Evolutionary conservation across 352 stramenopile genomes (phyloP).

Genomic region (Blastocystis sp.): DNA sequence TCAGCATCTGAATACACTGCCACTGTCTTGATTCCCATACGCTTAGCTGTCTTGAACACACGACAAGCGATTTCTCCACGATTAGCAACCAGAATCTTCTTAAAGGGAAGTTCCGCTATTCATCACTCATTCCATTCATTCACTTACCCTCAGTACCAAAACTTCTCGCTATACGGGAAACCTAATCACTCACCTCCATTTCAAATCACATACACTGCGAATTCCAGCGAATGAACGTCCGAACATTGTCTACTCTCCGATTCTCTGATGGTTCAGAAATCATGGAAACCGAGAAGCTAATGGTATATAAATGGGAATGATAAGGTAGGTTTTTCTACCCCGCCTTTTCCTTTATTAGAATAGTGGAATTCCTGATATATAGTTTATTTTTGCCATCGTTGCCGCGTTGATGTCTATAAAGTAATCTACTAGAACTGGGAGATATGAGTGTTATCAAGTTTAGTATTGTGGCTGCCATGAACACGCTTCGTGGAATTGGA

Average conservation of each 20-base stretch:
- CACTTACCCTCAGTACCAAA: background rate
- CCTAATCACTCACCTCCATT: background rate
- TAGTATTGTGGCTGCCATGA: constrained; percentile 78
- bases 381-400: background rate
- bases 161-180: background rate
- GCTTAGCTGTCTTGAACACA: constrained; percentile 79
- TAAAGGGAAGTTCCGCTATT: constrained; percentile 66
- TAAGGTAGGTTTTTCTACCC: background rate
- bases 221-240: constrained; percentile 40
- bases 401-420: background rate
- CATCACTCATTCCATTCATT: background rate
- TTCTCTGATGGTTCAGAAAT: background rate
- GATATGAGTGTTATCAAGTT: constrained; percentile 65
- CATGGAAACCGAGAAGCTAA: background rate
- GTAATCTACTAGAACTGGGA: background rate
- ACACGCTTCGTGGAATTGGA: constrained; percentile 79
- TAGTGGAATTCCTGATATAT: background rate
- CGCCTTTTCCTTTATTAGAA: background rate
- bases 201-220: background rate
- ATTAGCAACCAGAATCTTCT: constrained; percentile 84
- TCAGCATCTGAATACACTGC: constrained; percentile 85
- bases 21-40: constrained; percentile 83
- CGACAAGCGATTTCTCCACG: constrained; percentile 84
- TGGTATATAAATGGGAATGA: background rate
- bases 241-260: constrained; percentile 21